Conservation (phyloP, 371 early-diverging fungal species). For the Rhizopus stolonifer region DNA sequence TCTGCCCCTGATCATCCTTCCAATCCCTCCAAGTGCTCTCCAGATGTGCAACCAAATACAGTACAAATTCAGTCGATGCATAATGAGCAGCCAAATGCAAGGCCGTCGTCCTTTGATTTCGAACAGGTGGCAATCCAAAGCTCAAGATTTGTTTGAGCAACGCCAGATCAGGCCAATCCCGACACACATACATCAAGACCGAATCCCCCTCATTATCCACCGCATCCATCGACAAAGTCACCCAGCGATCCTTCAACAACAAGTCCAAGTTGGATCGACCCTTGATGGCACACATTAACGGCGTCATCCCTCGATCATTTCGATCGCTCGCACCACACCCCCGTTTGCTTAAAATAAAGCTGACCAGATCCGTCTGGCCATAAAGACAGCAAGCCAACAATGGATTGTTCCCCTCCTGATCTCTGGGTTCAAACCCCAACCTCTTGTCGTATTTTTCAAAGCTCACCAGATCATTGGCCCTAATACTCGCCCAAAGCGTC, state of each 20-base stretch:
- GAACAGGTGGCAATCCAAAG: background rate
- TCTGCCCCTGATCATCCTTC: constrained; percentile 19
- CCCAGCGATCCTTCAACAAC: constrained; percentile 17
- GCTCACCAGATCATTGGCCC: constrained; percentile 9
- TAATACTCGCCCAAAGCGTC: constrained; percentile 43
- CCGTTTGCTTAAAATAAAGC: background rate
- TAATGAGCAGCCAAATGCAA: background rate
- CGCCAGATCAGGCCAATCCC: background rate
- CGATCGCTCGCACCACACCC: constrained; percentile 6
- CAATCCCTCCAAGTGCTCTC: background rate
- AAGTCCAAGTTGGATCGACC: constrained; percentile 27
- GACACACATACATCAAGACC: constrained; percentile 4
- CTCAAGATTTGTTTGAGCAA: background rate
- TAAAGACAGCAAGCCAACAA: constrained; percentile 40
- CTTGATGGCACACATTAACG: constrained; percentile 44
- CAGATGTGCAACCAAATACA: background rate
- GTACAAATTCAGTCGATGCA: background rate
- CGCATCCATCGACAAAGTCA: constrained; percentile 15
- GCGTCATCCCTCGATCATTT: constrained; percentile 45
- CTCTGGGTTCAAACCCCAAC: constrained; percentile 26
- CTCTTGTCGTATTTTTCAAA: constrained; percentile 2
- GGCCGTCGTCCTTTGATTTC: background rate
- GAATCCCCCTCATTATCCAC: constrained; percentile 47
- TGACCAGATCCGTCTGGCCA: constrained; percentile 29
- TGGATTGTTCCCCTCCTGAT: constrained; percentile 46